Conservation (phyloP, 495 filamentous ascomycete species). For the Daldinia caldariorum region DNA sequence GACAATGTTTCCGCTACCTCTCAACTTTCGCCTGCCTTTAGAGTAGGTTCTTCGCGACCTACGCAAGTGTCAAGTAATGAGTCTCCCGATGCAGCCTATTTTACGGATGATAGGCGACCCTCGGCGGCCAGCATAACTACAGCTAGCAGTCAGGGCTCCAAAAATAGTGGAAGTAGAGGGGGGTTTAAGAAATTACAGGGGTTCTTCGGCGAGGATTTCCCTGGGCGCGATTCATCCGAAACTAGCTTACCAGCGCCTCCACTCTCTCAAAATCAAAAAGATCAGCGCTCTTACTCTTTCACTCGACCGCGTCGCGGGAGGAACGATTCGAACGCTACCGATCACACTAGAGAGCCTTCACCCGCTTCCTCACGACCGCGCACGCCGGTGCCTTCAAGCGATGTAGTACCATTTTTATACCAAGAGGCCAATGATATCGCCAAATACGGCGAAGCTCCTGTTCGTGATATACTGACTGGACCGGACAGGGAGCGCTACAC, state of each 20-base stretch:
- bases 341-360: slow-evolving; percentile 69
- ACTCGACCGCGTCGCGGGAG: slow-evolving; percentile 69
- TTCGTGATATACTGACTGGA: slow-evolving; percentile 75
- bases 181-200: slow-evolving; percentile 79
- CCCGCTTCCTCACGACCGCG: slow-evolving; percentile 76
- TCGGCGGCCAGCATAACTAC: slow-evolving; percentile 87
- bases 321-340: slow-evolving; percentile 78
- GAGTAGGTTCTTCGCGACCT: slow-evolving; percentile 69
- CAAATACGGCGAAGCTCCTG: slow-evolving; percentile 83
- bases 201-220: slow-evolving; percentile 89
- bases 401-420: slow-evolving; percentile 95
- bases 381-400: slow-evolving; percentile 87
- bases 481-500: slow-evolving; percentile 73
- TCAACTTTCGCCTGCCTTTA: slow-evolving; percentile 73
- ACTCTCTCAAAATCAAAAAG: slow-evolving; percentile 54
- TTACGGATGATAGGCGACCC: slow-evolving; percentile 81
- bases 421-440: slow-evolving; percentile 88
- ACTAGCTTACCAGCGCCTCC: slow-evolving; percentile 67
- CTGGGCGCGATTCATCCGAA: slow-evolving; percentile 74
- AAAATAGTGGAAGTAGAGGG: slow-evolving; percentile 72
- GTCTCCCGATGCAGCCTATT: slow-evolving; percentile 71
- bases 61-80: slow-evolving; percentile 64
- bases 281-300: slow-evolving; percentile 66
- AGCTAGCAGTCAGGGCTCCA: slow-evolving; percentile 90
- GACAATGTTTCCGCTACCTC: slow-evolving; percentile 66